Base-by-base conservation (phyloP, 768 basidiomycete genomes). In the Rhizopogon roseolus region DNA sequence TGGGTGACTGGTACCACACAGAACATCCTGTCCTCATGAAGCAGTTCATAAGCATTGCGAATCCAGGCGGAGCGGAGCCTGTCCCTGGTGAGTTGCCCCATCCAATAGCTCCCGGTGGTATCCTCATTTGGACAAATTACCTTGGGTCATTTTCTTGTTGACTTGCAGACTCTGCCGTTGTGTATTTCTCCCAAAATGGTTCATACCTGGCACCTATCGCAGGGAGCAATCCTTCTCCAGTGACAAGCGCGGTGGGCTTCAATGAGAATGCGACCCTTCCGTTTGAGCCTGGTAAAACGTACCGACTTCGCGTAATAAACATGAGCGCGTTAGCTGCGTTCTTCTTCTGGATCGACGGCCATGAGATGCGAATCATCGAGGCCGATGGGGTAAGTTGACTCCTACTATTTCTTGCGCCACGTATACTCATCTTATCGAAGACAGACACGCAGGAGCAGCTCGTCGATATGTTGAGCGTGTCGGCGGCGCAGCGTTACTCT, bases 1-100 rank as follows among this genome's bases (percentile, higher is more conserved):
- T 98, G 1, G 81, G 84, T 5, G 95, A 98, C 67, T 98, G 96
- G 95, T 98, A 98, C 64, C 93, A 97, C 64, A 66, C 84, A 6
- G 76, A 91, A 65, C 89, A 93, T 55, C 44, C 70, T 1, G 74
- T 68, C 8, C 79, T 96, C 34, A 48, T 90, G 49, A 66, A 82
- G 25, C 67, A 80, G 34, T 95, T 92, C 69, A 71, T 93, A 65
- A 86, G 69, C 64, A 76, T 83, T 40, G 72, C 78, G 7, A 89
- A 96, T 67, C 94, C 94, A 0, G 81, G 79, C 22, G 94, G 93
- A 17, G 84, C 85, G 0, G 94, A 98, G 64, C 94, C 94, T 19
- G 79, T 96, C 13, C 93, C 93, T n/a, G 78, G 90, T 86, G 57
- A 53, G 74, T 61, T 40, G 22, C 16, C 16, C n/a, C 5, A 25